Base-by-base conservation (phyloP, 768 basidiomycete species). In the Lactarius hatsudake region DNA sequence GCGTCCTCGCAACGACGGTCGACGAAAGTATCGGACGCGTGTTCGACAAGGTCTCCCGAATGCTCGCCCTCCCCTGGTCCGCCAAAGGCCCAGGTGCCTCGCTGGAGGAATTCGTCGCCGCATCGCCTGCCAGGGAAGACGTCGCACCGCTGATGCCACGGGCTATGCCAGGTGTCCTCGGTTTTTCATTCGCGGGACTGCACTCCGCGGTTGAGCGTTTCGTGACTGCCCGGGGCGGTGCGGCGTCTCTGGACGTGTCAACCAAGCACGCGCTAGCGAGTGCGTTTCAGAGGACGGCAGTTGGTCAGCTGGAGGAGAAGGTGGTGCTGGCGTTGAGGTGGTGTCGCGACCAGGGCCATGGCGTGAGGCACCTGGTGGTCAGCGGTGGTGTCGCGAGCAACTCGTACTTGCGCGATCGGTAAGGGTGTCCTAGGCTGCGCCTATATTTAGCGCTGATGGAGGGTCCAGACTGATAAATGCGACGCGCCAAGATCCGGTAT, bases 321-420 rank as follows among this genome's bases (percentile, higher is more conserved):
- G 78, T 96, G 12, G 62, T 74, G 2, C 77, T 90, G 26, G 88
- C 80, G 0, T 68, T 87, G 45, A 72, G 77, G 28, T 78, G 75
- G 79, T 86, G 86, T 67, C 62, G 71, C 61, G 65, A 73, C 10
- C 72, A 80, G 28, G 82, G 78, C n/a, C 75, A 87, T 1, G 61
- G 72, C 9, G 77, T 92, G 4, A 76, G 75, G 13, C 80, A 88
- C 62, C 70, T 98, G 30, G 92, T 97, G 1, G 87, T 91, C 18
- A 94, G 93, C 66, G 96, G 96, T 0, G 96, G 96, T 2, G 96
- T 99, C 0, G 96, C 96, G 18, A 93, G 93, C 71, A 99, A 99
- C 72, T 55, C 70, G 28, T 87, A 82, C 70, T 78, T 98, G 64
- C 80, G 93, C 18, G 67, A 81, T 54, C 81, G 87, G 94, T 92